Percentiles rank a stretch among this genome's conserved stretches.
Evolutionary conservation across 768 basidiomycete species (phyloP).

Genomic region (Leccinum disarticulatum): DNA sequence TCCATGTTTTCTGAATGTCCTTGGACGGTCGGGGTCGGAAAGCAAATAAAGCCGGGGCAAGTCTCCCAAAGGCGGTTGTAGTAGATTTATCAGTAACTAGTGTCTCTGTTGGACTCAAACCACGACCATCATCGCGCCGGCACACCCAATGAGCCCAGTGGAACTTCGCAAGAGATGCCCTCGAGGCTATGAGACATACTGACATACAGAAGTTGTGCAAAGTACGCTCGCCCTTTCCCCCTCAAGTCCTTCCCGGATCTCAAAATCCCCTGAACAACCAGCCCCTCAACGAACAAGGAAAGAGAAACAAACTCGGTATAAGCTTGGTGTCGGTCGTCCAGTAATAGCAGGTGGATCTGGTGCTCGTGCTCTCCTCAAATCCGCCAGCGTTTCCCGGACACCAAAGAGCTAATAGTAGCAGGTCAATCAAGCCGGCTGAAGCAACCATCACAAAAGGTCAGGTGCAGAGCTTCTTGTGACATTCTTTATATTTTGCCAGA

Average conservation of each 20-base stretch:
- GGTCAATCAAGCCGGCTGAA: conserved; percentile 49
- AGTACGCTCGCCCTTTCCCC: conserved; percentile 2
- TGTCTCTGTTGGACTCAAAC: conserved; percentile 48
- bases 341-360: conserved; percentile 64
- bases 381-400: conserved; percentile 48
- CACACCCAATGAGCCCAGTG: conserved; percentile 23
- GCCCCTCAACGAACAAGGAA: conserved; percentile 52
- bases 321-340: conserved; percentile 72
- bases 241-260: neutral
- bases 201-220: conserved; percentile 66
- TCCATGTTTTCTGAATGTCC: conserved; percentile 46
- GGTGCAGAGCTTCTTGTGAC: conserved; percentile 1
- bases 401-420: conserved; percentile 48
- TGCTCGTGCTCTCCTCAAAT: conserved; percentile 63
- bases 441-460: conserved; percentile 58
- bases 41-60: conserved; percentile 10
- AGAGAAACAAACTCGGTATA: conserved; percentile 68
- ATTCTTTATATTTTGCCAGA: conserved; percentile 18
- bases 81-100: conserved; percentile 31
- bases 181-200: conserved; percentile 52
- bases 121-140: conserved; percentile 29
- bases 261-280: conserved; percentile 18
- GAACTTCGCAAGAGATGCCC: conserved; percentile 38
- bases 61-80: neutral
- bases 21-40: conserved; percentile 20